Evolutionary conservation across 2,329 filamentous ascomycete species (phyloP).

Genomic region (Stemphylium beticola): DNA sequence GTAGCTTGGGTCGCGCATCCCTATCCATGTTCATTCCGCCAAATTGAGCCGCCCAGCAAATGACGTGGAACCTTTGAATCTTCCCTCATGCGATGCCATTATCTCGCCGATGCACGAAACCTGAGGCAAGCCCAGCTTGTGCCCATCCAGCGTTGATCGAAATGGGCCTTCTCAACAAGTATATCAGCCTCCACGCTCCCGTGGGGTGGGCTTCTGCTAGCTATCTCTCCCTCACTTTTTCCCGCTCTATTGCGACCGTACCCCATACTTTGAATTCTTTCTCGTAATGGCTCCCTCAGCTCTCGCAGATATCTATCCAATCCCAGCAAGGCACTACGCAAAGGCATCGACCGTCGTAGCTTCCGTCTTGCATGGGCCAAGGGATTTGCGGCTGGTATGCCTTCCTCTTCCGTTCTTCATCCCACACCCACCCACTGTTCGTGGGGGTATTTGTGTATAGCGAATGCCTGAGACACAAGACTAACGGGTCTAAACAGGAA

Average conservation of each 20-base stretch:
- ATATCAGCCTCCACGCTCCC: constrained; percentile 49
- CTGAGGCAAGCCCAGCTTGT: constrained; percentile 37
- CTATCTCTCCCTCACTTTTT: constrained; percentile 34
- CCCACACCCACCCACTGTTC: constrained; percentile 40
- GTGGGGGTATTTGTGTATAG: constrained; percentile 40
- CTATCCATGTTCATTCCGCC: constrained; percentile 44
- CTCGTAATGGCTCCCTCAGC: constrained; percentile 52
- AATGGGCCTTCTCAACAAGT: constrained; percentile 35
- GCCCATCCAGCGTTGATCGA: constrained; percentile 37
- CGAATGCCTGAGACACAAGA: constrained; percentile 14
- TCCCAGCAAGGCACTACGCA: constrained; percentile 47
- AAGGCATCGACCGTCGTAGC: constrained; percentile 48
- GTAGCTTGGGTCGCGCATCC: constrained; percentile 37
- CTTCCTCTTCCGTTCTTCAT: constrained; percentile 41
- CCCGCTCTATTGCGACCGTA: constrained; percentile 28
- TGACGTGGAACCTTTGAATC: constrained; percentile 44
- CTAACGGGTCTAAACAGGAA: constrained; percentile 55
- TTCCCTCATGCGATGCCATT: constrained; percentile 42
- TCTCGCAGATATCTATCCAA: constrained; percentile 48
- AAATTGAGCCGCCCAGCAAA: constrained; percentile 48
- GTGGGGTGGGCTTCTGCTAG: constrained; percentile 43
- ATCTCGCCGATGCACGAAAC: constrained; percentile 49
- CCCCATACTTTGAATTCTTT: constrained; percentile 27
- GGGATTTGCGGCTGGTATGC: constrained; percentile 52
- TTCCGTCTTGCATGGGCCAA: constrained; percentile 52